Evolutionary conservation across 257 asterid genomes (phyloP), one percentile per base, ranked within the genome.

Genomic region (Solanum piurae): DNA sequence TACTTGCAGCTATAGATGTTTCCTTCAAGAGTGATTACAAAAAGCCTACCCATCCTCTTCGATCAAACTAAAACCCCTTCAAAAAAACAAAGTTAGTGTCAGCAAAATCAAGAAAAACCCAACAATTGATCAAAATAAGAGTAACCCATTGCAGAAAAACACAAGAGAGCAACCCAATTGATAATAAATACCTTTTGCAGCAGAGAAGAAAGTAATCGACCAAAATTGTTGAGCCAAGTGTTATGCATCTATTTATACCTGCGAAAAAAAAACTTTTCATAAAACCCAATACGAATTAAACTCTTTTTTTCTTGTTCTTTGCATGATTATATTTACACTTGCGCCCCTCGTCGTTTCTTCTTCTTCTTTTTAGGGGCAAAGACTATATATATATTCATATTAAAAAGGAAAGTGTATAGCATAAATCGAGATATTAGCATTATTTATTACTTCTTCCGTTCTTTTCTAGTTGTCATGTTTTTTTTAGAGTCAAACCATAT

Each of bases 31-130:
- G 87, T 86, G 88, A 94, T 85, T 87, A 91, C 86, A 89, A 92
- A 96, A 25, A 94, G 85, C 88, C 94, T 93, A 33, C 99, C 98
- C 98, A 96, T 96, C 75, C n/a, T 82, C 86, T 60, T 36, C 49
- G 82, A 73, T 73, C 84, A 77, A 77, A 40, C 36, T 42, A 77
- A 25, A 42, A 62, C 31, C 37, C 38, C 40, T 89, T 80, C 88
- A 71, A 86, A 44, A 36, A 46, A 84, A 21, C 27, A 55, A n/a
- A 37, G 37, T 38, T 27, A 8, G 10, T 10, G 7, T 64, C 29
- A 6, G 85, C 79, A 82, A 55, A 34, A n/a, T 23, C 21, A n/a
- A 55, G 20, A 38, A 87, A 12, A 46, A 25, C 3, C 33, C 58
- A 12, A 60, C 9, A 31, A 69, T 29, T 27, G 83, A 40, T 68